These are phyloP conservation scores for Aspergillus steynii DNA, from an alignment of 495 filamentous ascomycete species.

Conservation along the genomic window DNA sequence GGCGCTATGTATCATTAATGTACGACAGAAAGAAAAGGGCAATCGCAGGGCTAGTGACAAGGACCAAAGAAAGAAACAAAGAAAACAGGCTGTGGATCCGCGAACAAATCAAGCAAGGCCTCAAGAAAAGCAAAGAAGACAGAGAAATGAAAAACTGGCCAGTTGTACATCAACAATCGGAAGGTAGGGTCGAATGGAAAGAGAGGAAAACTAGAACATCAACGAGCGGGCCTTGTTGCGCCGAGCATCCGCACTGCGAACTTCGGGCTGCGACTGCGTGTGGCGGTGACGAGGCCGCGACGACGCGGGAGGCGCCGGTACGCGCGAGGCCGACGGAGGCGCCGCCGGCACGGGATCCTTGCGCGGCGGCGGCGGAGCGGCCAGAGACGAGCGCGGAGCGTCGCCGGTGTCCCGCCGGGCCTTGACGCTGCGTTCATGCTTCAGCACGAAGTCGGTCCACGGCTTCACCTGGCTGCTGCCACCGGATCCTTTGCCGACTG, in stretches of 20 bases:
- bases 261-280: constrained; percentile 46
- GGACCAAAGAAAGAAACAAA: constrained; percentile 18
- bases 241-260: constrained; percentile 38
- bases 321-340: constrained; percentile 30
- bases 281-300: constrained; percentile 41
- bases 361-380: constrained; percentile 22
- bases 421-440: constrained; percentile 41
- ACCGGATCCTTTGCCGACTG: constrained; percentile 68
- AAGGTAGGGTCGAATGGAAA: constrained; percentile 4
- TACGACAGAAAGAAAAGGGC: constrained; percentile 27
- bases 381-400: constrained; percentile 17
- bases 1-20: constrained; percentile 41
- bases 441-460: constrained; percentile 87
- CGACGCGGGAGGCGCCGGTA: constrained; percentile 29
- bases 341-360: constrained; percentile 30
- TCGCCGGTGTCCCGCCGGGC: constrained; percentile 33
- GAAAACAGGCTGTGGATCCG: constrained; percentile 16
- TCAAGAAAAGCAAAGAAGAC: constrained; percentile 4
- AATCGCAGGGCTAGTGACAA: constrained; percentile 10
- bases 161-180: constrained; percentile 1
- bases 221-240: constrained; percentile 48
- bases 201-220: constrained; percentile 33
- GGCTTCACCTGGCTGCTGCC: constrained; percentile 45
- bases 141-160: constrained; percentile 6
- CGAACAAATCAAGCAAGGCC: constrained; percentile 3